Percentiles rank a stretch among this genome's conserved stretches.
phyloP scores from a whole-genome alignment of 106 monocot species.

The Xerophyta viscosa region DNA sequence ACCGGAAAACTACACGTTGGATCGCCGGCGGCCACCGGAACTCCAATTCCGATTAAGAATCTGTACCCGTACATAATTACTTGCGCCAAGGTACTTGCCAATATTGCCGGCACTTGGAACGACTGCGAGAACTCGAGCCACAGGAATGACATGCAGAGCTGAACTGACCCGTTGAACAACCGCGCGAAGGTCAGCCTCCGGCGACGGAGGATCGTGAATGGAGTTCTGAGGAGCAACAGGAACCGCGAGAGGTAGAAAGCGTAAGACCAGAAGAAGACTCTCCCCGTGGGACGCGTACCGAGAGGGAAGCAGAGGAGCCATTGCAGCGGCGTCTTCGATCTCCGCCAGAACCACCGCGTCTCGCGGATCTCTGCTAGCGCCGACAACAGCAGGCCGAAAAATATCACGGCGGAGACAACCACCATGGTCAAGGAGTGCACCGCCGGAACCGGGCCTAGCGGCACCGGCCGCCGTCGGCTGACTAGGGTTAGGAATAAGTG shows the following conservation, averaged over 20 bases:
- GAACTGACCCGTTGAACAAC: conserved; percentile 39
- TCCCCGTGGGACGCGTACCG: conserved; percentile 76
- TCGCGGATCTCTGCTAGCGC: conserved; percentile 71
- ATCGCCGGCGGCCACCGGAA: conserved; percentile 29
- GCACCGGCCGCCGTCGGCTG: conserved; percentile 48
- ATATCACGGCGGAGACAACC: conserved; percentile 54
- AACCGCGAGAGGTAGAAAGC: conserved; percentile 83
- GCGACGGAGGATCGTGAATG: conserved; percentile 60
- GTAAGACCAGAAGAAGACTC: conserved; percentile 98
- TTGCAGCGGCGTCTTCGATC: conserved; percentile 47
- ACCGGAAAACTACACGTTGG: conserved; percentile 20
- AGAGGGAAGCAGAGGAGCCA: conserved; percentile 96
- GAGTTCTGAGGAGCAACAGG: conserved; percentile 62
- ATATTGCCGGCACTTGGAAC: conserved; percentile 78
- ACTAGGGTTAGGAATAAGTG: conserved; percentile 32
- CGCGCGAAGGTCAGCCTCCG: conserved; percentile 19
- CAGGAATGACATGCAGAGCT: conserved; percentile 75
- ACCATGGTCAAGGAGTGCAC: conserved; percentile 70
- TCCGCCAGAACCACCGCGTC: conserved; percentile 58
- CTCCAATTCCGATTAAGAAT: conserved; percentile 78
- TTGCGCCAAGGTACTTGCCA: conserved; percentile 59
- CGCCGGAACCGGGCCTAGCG: conserved; percentile 85
- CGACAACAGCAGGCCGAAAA: conserved; percentile 72
- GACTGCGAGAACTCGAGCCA: conserved; percentile 99
- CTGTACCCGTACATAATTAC: conserved; percentile 71